Conservation (phyloP, 306 rosid species). For the Trifolium subterraneum region DNA sequence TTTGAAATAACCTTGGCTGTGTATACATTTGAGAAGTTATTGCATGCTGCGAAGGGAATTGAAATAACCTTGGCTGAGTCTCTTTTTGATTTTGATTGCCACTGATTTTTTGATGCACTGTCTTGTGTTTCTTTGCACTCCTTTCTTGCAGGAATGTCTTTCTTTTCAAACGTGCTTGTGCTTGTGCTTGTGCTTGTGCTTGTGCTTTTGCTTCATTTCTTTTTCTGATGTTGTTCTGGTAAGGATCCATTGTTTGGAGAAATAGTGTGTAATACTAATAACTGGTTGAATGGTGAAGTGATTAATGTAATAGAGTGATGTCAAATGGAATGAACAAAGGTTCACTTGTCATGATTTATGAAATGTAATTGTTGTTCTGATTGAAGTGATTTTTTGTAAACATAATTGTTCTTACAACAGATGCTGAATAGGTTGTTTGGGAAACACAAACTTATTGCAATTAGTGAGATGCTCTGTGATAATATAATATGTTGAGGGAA, state of each 20-base stretch:
- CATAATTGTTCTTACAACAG: background rate
- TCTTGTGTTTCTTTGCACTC: background rate
- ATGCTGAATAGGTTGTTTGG: background rate
- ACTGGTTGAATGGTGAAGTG: background rate
- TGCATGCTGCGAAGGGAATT: background rate
- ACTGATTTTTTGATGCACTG: background rate
- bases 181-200: background rate
- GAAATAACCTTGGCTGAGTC: background rate
- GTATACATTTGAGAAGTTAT: background rate
- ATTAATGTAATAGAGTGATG: background rate
- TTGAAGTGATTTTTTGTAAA: background rate
- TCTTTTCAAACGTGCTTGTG: slow-evolving; percentile 2
- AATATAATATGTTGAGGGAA: too few species aligned
- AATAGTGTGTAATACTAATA: background rate
- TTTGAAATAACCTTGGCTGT: background rate
- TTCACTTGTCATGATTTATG: background rate
- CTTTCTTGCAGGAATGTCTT: background rate
- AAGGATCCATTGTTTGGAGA: slow-evolving; percentile 4
- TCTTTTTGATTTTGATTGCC: background rate
- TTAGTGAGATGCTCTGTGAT: background rate
- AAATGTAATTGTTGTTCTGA: background rate
- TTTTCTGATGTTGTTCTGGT: background rate
- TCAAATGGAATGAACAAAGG: background rate
- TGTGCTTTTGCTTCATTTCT: background rate
- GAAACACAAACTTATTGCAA: background rate